Evolutionary conservation across 2,329 filamentous ascomycete species (phyloP).

Genomic region (Fusarium goolgardi): DNA sequence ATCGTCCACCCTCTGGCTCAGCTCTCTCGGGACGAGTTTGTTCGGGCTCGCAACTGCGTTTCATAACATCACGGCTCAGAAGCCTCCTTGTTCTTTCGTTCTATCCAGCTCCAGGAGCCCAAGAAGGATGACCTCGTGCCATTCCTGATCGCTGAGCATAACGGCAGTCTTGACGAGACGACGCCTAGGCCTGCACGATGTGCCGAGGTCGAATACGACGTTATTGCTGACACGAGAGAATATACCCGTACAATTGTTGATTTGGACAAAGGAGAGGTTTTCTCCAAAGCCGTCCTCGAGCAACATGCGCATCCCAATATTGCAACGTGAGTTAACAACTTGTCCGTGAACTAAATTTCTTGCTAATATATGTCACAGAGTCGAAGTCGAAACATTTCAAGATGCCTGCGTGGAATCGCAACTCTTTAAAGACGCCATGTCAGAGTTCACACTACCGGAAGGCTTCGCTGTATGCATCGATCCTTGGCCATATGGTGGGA

Average conservation of each 20-base stretch:
- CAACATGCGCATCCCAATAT: slow-evolving; percentile 54
- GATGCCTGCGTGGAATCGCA: slow-evolving; percentile 57
- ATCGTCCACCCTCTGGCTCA: slow-evolving; percentile 60
- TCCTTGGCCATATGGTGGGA: slow-evolving; percentile 75
- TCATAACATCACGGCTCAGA: slow-evolving; percentile 49
- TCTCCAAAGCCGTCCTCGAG: slow-evolving; percentile 43
- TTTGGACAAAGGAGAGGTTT: slow-evolving; percentile 49
- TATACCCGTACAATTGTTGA: slow-evolving; percentile 56
- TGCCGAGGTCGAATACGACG: slow-evolving; percentile 60
- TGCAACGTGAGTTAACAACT: slow-evolving; percentile 41
- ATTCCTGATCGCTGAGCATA: slow-evolving; percentile 62
- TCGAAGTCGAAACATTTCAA: slow-evolving; percentile 47
- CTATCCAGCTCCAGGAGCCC: slow-evolving; percentile 71
- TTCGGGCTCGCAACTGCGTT: slow-evolving; percentile 58
- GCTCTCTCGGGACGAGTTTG: slow-evolving; percentile 63
- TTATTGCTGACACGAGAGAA: slow-evolving; percentile 49
- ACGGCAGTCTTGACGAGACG: neutral
- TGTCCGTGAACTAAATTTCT: neutral
- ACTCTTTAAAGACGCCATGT: slow-evolving; percentile 59
- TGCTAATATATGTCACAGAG: neutral
- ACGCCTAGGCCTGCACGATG: slow-evolving; percentile 57
- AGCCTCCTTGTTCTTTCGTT: slow-evolving; percentile 60
- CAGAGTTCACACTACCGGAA: slow-evolving; percentile 31
- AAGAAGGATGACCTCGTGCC: slow-evolving; percentile 67
- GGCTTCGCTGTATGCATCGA: slow-evolving; percentile 59